Evolutionary conservation across 495 filamentous ascomycete species (phyloP), one percentile per base, ranked within the genome.

Genomic region (Poronia punctata): DNA sequence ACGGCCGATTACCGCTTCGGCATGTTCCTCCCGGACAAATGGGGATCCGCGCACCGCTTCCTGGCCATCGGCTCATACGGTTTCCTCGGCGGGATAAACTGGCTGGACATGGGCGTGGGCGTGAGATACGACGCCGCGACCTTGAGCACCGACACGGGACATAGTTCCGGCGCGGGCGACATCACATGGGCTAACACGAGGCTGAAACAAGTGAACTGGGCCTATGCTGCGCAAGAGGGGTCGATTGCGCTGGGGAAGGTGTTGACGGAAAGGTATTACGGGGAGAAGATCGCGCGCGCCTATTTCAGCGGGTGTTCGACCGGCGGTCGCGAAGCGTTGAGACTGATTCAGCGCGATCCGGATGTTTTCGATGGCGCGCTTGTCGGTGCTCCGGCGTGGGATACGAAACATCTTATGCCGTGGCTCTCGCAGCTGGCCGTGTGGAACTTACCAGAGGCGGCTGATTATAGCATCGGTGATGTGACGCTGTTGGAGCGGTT

Each of bases 321-420:
- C 0, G 78, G 78, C 23, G 79, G 79, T 3, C 60, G 74, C 0
- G 74, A 79, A 46, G 77, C 76, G 3, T 43, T 79, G 1, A 71
- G 71, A 30, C 64, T 70, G 4, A 62, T 72, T 2, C 64, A 80
- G 46, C 56, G 61, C 38, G 77, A 65, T 22, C 74, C 76, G 1
- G 62, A 67, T 4, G 71, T 70, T 46, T 79, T 84, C 43, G 82
- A 88, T 54, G 84, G 84, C 18, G 75, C 82, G 3, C 61, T 87
- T 5, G 73, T 75, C n/a, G 79, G 78, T 3, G 66, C 78, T 4
- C 76, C 55, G 8, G 40, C 56, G 18, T 66, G 47, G 68, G 71
- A 70, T 52, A 72, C 66, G 0, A 61, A 61, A 5, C 64, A 69
- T 36, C 41, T 70, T 9, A 67, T 71, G 53, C 53, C 65, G 0